Evolutionary conservation across 176 grass and related monocot species (phyloP).

Genomic region (Ensete glaucum): DNA sequence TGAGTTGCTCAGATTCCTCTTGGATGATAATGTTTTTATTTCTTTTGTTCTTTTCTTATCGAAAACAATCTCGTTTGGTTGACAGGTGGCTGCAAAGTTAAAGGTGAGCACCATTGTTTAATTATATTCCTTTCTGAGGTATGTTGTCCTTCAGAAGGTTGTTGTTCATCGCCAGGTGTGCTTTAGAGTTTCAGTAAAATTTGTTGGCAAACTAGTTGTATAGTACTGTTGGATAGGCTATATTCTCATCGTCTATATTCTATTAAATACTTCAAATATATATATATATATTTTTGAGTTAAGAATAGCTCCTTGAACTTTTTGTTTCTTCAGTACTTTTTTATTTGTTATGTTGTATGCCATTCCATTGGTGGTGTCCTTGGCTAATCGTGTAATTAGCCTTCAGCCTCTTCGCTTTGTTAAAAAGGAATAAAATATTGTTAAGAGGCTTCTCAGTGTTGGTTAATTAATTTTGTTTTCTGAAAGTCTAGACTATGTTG

Average conservation of each 20-base stretch:
- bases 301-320: not conserved
- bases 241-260: no score
- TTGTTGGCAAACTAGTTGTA: no score
- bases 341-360: not conserved
- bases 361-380: not conserved
- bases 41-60: not conserved
- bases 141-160: no score
- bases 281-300: no score
- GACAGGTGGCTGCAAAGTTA: conserved; percentile 61
- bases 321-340: not conserved
- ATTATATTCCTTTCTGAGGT: conserved; percentile 11
- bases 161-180: no score
- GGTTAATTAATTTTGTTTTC: not conserved
- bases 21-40: not conserved
- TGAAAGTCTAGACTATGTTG: not conserved
- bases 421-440: not conserved
- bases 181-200: no score
- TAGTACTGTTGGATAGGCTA: no score
- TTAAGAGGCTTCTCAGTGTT: not conserved
- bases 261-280: no score
- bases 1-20: conserved; percentile 19
- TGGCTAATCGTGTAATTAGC: not conserved
- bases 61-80: conserved; percentile 13
- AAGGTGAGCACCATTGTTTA: conserved; percentile 58
- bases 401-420: not conserved